Conservation (phyloP, 352 stramenopile species). For the Globisporangium carolinianum region DNA sequence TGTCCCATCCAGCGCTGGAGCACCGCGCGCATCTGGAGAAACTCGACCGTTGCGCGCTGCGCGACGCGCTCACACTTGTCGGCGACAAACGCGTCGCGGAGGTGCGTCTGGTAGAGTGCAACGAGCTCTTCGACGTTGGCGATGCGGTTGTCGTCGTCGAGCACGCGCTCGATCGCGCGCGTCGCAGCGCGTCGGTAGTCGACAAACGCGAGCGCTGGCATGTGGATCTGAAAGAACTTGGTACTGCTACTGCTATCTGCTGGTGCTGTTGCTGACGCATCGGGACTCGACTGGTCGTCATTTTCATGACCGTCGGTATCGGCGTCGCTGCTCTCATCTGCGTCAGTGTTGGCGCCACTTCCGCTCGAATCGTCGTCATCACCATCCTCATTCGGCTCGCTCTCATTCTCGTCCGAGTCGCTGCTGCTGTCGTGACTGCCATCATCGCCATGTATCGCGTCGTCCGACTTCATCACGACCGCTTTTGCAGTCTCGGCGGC, state of each 20-base stretch:
- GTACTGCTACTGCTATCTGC: background rate
- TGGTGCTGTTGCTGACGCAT: background rate
- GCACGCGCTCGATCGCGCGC: constrained; percentile 22
- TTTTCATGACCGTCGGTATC: no score
- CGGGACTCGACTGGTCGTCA: no score
- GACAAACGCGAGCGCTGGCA: constrained; percentile 32
- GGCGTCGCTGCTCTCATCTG: no score
- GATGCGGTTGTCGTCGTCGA: constrained; percentile 25
- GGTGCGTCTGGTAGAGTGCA: constrained; percentile 32
- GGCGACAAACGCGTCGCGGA: constrained; percentile 39
- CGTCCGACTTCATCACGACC: constrained; percentile 19
- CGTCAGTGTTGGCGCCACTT: background rate
- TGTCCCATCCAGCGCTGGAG: constrained; percentile 46
- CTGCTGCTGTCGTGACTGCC: constrained; percentile 6
- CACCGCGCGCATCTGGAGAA: constrained; percentile 52
- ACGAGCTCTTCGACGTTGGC: constrained; percentile 35
- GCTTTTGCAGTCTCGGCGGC: constrained; percentile 18
- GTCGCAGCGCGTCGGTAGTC: constrained; percentile 40
- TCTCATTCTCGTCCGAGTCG: constrained; percentile 12
- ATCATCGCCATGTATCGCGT: background rate
- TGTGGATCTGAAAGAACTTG: constrained; percentile 45
- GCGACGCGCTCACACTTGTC: constrained; percentile 40
- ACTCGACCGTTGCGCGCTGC: constrained; percentile 43
- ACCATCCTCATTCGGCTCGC: constrained; percentile 9
- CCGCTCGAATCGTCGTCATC: constrained; percentile 8